Conservation (phyloP, 75 land plant species). For the Adiantum capillusveneris region DNA sequence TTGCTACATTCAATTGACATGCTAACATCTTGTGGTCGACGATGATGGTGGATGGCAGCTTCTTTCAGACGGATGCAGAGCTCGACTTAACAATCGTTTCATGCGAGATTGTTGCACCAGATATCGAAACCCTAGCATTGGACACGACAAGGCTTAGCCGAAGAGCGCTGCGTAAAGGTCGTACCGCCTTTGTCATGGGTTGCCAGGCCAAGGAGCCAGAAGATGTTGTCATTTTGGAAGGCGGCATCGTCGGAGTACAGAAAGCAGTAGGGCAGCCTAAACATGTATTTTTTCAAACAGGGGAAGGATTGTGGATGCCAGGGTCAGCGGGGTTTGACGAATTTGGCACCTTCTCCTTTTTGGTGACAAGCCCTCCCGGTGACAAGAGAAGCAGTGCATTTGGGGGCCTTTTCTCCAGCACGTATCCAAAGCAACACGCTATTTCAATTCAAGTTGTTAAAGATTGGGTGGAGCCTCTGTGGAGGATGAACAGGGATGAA, state of each 20-base stretch:
- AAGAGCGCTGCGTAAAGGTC: background rate
- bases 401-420: background rate
- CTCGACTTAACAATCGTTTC: slow-evolving; percentile 11
- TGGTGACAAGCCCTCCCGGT: slow-evolving; percentile 1
- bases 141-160: background rate
- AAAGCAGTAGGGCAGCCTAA: background rate
- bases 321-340: slow-evolving; percentile 15
- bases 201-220: background rate
- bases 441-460: background rate
- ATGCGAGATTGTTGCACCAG: slow-evolving; percentile 8
- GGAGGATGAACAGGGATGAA: slow-evolving; percentile 4
- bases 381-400: background rate
- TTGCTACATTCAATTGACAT: too few species aligned
- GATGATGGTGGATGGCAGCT: slow-evolving; percentile 3
- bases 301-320: slow-evolving; percentile 4
- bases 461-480: slow-evolving; percentile 1
- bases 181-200: slow-evolving; percentile 5
- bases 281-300: background rate
- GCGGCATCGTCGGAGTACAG: background rate
- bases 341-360: slow-evolving; percentile 7
- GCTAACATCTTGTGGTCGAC: too few species aligned
- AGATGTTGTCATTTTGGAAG: slow-evolving; percentile 1
- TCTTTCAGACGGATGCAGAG: slow-evolving; percentile 6
- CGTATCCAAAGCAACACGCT: background rate
- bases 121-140: slow-evolving; percentile 1